Base-by-base conservation (phyloP, 257 asterid species). In the Solanum neorickii region DNA sequence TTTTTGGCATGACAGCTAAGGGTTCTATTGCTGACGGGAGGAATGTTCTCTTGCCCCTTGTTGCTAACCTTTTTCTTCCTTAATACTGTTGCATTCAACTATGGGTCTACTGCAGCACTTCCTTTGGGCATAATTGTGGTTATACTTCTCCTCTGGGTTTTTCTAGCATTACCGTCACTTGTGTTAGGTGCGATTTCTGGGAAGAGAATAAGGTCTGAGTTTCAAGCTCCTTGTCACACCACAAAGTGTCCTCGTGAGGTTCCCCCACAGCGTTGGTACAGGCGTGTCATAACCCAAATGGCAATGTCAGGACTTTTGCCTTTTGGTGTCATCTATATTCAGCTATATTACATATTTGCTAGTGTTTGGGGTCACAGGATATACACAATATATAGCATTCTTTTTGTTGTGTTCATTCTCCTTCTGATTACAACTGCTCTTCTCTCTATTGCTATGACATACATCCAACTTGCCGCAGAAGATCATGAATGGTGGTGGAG, bases 401-500 rank as follows among this genome's bases (percentile, higher is more conserved):
- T 89, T 9, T 87, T 66, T 29, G 60, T 86, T 20, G 72, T 39
- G 78, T 83, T 89, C 77, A 72, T 65, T 9, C 87, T 89, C 14
- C 68, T 86, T 25, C 18, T 89, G 69, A 87, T 66, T 16, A 70
- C 60, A 16, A 89, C 91, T 12, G 83, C 89, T 52, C 73, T 88
- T 31, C 42, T 85, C 44, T 84, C 88, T 5, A 35, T 88, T 66
- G 83, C 72, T 35, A 15, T 88, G 86, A 85, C 90, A 16, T 84
- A 76, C 85, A 21, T 85, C 59, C 90, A 84, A 60, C 90, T 88
- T 23, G 86, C 87, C n/a, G 73, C 75, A 7, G 88, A 76, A 84
- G 83, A 88, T 77, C 88, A 88, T 62, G 42, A 76, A 33, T 88
- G 90, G 90, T 88, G 90, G 90, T 88, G 90, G 90, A 88, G 90